Conservation (phyloP, 2,329 filamentous ascomycete genomes). For the Phialophora expanda region DNA sequence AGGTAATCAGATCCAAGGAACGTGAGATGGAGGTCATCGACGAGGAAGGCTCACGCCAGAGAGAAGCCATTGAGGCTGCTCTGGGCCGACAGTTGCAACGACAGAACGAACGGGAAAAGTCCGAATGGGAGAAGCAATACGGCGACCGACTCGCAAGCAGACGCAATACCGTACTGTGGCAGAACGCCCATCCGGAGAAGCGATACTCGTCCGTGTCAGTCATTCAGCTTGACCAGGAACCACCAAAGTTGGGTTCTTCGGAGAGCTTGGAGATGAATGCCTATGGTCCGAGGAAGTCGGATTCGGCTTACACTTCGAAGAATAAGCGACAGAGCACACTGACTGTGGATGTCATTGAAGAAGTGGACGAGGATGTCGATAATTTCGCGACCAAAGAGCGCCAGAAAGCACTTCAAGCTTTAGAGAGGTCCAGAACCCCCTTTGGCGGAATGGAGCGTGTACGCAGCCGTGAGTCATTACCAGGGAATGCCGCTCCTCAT, state of each 20-base stretch:
- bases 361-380: constrained; percentile 35
- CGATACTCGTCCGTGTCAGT: constrained; percentile 41
- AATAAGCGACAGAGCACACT: constrained; percentile 35
- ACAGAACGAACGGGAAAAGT: constrained; percentile 51
- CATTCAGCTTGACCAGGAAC: constrained; percentile 13
- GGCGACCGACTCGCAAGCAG: constrained; percentile 61
- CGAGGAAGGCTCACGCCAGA: constrained; percentile 60
- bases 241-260: constrained; percentile 16
- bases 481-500: not conserved
- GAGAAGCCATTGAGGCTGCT: constrained; percentile 69
- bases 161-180: constrained; percentile 57
- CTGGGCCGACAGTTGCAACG: constrained; percentile 65
- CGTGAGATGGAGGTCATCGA: constrained; percentile 54
- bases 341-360: constrained; percentile 37
- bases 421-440: constrained; percentile 71
- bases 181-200: constrained; percentile 48
- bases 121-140: constrained; percentile 77
- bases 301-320: constrained; percentile 27
- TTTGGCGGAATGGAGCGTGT: constrained; percentile 3
- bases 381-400: constrained; percentile 66
- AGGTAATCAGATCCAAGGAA: constrained; percentile 66
- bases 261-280: constrained; percentile 35
- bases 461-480: constrained; percentile 13
- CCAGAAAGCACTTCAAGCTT: constrained; percentile 79
- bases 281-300: constrained; percentile 13